Evolutionary conservation across 192 early-diverging fungal genomes (phyloP).

Genomic region (Phlyctochytrium arcticum): DNA sequence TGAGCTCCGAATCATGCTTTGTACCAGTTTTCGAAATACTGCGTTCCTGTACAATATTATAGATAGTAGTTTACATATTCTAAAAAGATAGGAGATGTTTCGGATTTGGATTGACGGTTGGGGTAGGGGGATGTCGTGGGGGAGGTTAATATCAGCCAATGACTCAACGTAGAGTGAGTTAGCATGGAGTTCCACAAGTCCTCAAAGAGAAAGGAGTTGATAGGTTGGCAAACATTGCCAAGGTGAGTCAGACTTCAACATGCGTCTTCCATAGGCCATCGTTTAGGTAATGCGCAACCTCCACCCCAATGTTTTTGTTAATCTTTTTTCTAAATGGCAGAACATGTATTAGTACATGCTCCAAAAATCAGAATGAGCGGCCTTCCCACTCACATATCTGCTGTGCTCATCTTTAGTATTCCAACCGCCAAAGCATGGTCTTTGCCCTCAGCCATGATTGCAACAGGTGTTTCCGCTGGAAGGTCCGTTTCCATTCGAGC

Average conservation of each 20-base stretch:
- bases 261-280: constrained; percentile 56
- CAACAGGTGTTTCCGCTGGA: constrained; percentile 69
- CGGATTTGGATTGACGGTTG: too few relatives aligned
- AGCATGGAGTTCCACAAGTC: too few relatives aligned
- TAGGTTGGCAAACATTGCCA: too few relatives aligned
- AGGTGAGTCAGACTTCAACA: background rate
- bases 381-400: constrained; percentile 78
- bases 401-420: constrained; percentile 78
- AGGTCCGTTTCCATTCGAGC: constrained; percentile 73
- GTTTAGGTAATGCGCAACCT: constrained; percentile 82
- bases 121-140: too few relatives aligned
- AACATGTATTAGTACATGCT: background rate
- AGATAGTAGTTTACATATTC: too few relatives aligned
- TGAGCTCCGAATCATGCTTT: too few relatives aligned
- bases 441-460: constrained; percentile 94
- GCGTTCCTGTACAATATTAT: too few relatives aligned
- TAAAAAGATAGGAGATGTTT: too few relatives aligned
- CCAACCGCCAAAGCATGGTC: constrained; percentile 91
- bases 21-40: too few relatives aligned
- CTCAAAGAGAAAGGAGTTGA: too few relatives aligned
- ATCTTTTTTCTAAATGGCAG: constrained; percentile 32
- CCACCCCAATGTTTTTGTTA: constrained; percentile 91
- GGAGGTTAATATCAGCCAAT: too few relatives aligned
- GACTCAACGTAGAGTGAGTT: too few relatives aligned
- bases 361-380: background rate